phyloP scores from a whole-genome alignment of 2,329 filamentous ascomycete species.

The Thermomyces lanuginosus region DNA sequence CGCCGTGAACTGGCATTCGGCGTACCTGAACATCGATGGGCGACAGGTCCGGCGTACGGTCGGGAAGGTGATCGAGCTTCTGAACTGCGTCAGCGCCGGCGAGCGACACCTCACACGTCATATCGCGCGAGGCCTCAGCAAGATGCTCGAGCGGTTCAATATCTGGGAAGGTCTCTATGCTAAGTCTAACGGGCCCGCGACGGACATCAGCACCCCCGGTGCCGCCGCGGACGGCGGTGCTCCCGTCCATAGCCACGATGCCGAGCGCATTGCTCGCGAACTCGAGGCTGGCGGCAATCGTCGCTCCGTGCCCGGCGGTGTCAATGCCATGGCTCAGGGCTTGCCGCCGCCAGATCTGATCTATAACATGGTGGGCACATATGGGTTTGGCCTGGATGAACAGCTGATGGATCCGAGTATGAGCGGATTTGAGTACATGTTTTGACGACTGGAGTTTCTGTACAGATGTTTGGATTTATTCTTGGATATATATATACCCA shows the following conservation, averaged over 20 bases:
- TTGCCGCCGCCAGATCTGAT: slow-evolving; percentile 26
- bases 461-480: background rate
- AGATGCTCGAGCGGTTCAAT: slow-evolving; percentile 27
- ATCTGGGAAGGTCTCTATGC: slow-evolving; percentile 22
- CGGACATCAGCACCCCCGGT: background rate
- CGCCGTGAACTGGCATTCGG: slow-evolving; percentile 28
- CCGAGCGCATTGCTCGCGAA: no score
- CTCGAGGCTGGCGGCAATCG: no score
- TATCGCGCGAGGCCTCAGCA: slow-evolving; percentile 25
- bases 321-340: slow-evolving; percentile 26
- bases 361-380: slow-evolving; percentile 29
- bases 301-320: slow-evolving; percentile 22
- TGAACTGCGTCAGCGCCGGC: slow-evolving; percentile 26
- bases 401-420: slow-evolving; percentile 27
- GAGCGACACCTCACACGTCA: slow-evolving; percentile 26
- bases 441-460: slow-evolving; percentile 8
- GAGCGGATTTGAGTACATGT: slow-evolving; percentile 25
- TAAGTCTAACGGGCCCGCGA: slow-evolving; percentile 2
- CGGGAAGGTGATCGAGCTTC: slow-evolving; percentile 24
- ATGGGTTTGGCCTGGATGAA: slow-evolving; percentile 27
- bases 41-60: slow-evolving; percentile 23
- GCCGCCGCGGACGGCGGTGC: slow-evolving; percentile 1
- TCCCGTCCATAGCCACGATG: no score
- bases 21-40: slow-evolving; percentile 24
- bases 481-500: background rate